These are phyloP conservation scores for Arthroderma sp. DNA, from an alignment of 2,329 filamentous ascomycete genomes.

Conservation along the genomic window DNA sequence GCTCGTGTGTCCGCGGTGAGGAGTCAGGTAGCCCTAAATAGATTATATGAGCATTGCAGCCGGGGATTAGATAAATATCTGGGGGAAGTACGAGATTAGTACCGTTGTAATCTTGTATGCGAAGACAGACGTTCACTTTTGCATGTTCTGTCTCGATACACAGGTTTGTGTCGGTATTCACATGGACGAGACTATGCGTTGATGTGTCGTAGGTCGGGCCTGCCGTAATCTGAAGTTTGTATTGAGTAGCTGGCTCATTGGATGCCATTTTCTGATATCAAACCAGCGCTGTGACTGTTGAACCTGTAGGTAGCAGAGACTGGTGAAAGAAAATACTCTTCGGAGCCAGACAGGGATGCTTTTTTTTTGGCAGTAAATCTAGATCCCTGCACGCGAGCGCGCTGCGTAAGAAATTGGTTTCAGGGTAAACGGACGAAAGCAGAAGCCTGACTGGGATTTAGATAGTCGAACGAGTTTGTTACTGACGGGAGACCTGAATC, in stretches of 20 bases:
- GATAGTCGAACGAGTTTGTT: background rate
- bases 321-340: background rate
- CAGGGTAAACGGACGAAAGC: background rate
- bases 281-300: no score
- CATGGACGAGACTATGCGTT: conserved; percentile 61
- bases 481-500: background rate
- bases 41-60: background rate
- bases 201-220: conserved; percentile 61
- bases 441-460: background rate
- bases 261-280: conserved; percentile 8
- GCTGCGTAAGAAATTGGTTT: background rate
- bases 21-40: conserved; percentile 37
- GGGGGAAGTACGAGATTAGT: conserved; percentile 4
- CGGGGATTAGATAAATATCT: background rate
- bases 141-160: conserved; percentile 53
- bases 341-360: background rate
- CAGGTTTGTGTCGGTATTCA: conserved; percentile 57
- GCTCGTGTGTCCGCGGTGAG: conserved; percentile 59
- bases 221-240: conserved; percentile 69
- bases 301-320: background rate
- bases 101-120: conserved; percentile 53
- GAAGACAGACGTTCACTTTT: conserved; percentile 58
- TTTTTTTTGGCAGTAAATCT: background rate
- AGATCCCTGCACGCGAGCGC: background rate
- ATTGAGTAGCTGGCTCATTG: conserved; percentile 29